phyloP scores from a whole-genome alignment of 345 rosid species.

The Gossypium thurberi region DNA sequence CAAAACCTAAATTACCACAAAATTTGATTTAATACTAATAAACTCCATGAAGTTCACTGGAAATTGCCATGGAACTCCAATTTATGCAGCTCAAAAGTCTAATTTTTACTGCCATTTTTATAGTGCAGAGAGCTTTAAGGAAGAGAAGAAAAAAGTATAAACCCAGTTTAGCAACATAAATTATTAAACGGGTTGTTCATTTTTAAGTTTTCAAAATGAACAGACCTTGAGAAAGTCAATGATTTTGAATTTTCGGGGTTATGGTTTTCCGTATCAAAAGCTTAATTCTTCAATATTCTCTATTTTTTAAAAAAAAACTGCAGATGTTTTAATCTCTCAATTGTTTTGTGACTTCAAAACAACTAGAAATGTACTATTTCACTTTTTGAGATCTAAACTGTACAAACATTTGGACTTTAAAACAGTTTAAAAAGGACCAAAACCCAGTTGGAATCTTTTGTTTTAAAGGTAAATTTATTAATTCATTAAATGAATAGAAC shows the following conservation, averaged over 20 bases:
- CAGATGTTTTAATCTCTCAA: no score
- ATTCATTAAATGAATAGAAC: no score
- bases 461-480: no score
- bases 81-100: no score
- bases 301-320: no score
- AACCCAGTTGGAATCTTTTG: background rate
- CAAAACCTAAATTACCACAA: background rate
- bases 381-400: constrained; percentile 21
- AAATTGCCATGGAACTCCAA: background rate
- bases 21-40: background rate
- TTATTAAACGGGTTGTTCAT: no score
- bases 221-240: background rate
- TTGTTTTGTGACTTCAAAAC: background rate
- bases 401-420: background rate
- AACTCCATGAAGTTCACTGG: background rate
- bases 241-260: background rate
- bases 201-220: background rate
- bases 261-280: background rate
- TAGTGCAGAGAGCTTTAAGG: background rate
- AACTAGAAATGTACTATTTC: background rate
- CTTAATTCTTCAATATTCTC: background rate
- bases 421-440: background rate
- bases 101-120: background rate
- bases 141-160: background rate
- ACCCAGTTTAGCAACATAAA: background rate